Base-by-base conservation (phyloP, 192 early-diverging fungal species). In the Chytriomyces confervae region DNA sequence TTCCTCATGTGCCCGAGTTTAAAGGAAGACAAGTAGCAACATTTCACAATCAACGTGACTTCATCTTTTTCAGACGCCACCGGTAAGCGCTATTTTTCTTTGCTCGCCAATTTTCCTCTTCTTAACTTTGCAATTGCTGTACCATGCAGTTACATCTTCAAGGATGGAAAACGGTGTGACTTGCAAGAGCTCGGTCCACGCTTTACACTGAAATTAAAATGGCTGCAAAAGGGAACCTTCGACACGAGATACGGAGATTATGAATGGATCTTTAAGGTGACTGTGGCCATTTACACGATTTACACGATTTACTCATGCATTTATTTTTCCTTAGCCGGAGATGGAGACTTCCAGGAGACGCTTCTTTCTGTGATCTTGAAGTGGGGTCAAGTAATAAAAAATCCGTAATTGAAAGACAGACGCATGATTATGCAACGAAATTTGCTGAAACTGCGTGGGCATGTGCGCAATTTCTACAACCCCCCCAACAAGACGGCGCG, bases 1-100 rank as follows among this genome's bases (percentile, higher is more conserved):
- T 99, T 81, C 98, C 98, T n/a, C 95, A 96, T 69, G 92, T 96
- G 5, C 96, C 96, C 9, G 93, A 99, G 83, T 99, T 99, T 80
- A 86, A 95, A 77, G 96, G 95, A 8, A 85, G 98, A 61, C 96
- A 98, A 80, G 96, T 91, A 36, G 93, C 90, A 8, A 99, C 98
- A 5, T 93, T 99, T 80, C 98, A 99, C 80, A 99, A 99, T 84
- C 98, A 99, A 85, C 94, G 98, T 60, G 98, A 99, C 82, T 99
- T 97, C 78, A 98, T 99, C 74, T 99, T 99, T 81, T 97, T 99
- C 79, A 86, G 98, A 77, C 90, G 97, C 50, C 98, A 99, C 81
- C 90, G 95, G 87, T 91, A 23, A 65, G 74, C 47, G 43, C 6
- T 74, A 44, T 29, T 51, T 27, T 64, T 10, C 16, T 20, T 65